Conservation (phyloP, 208 protist species). For the Zelonia costaricensis region DNA sequence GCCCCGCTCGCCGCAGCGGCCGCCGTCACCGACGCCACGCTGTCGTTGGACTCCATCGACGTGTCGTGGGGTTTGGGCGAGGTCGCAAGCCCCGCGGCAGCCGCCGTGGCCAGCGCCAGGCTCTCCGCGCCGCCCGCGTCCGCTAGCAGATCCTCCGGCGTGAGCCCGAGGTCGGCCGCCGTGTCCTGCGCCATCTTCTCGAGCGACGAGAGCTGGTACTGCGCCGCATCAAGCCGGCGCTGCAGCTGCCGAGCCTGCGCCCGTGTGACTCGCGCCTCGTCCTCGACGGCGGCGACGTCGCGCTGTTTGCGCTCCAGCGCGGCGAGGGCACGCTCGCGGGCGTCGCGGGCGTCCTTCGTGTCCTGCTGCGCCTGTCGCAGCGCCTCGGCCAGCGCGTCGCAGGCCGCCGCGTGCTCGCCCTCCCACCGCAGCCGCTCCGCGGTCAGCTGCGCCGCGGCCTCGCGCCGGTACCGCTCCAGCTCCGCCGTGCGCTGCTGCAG, state of each 20-base stretch:
- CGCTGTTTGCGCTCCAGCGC: constrained; percentile 33
- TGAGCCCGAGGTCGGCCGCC: constrained; percentile 34
- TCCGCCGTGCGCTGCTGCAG: constrained; percentile 45
- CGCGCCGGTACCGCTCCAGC: constrained; percentile 35
- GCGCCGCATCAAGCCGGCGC: constrained; percentile 27
- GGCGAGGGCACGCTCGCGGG: constrained; percentile 47
- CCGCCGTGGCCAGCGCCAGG: no score
- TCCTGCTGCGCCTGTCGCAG: constrained; percentile 36
- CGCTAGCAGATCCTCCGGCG: constrained; percentile 10
- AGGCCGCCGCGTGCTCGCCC: constrained; percentile 15
- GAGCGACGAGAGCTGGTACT: constrained; percentile 33
- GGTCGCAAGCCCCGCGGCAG: no score
- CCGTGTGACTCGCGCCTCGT: constrained; percentile 20
- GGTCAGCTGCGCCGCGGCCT: constrained; percentile 39
- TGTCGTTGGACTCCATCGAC: background rate
- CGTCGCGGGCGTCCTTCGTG: constrained; percentile 42
- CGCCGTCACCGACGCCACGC: background rate
- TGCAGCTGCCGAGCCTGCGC: constrained; percentile 26
- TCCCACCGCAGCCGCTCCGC: constrained; percentile 32
- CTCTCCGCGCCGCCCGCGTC: background rate
- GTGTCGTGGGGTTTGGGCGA: background rate
- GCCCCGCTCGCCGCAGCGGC: constrained; percentile 8
- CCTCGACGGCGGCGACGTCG: constrained; percentile 35
- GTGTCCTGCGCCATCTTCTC: constrained; percentile 35
- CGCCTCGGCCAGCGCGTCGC: constrained; percentile 34